Evolutionary conservation across 2,329 filamentous ascomycete genomes (phyloP), one percentile per base, ranked within the genome.

Genomic region (Lasiodiplodia sp.): DNA sequence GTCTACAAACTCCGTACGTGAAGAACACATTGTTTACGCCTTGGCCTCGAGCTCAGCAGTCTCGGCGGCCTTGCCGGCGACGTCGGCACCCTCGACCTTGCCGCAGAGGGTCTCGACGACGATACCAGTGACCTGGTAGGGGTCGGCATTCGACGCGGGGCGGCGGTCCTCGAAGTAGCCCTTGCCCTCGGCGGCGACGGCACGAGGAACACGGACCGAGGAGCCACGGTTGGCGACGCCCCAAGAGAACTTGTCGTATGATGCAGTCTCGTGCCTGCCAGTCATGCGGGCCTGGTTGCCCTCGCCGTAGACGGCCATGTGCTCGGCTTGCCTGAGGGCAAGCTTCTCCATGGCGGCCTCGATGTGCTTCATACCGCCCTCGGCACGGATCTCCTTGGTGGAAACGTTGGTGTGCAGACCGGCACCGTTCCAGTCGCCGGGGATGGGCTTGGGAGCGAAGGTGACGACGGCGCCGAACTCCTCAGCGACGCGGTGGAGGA

Each of bases 381-480:
- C 93, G 67, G 86, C 86, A 77, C 96, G 93, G 88, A 96, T 99
- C 76, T 91, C 89, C 81, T 91, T 88, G 76, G 92, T 95, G 57
- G 93, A 97, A 81, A 97, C 96, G 89, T 98, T 96, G 86, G 86
- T 91, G 88, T 97, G 94, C 63, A 97, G 90, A 82, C 93, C 93
- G 70, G 93, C 93, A 78, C 95, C 96, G 86, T 98, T 98, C 95
- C 96, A 98, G 86, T 96, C 91, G 78, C 95, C 95, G 69, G 90
- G 89, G 73, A 98, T 94, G 73, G 95, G 95, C 89, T 99, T 99
- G 80, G 96, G 96, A 78, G 94, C 89, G 81, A 97, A 91, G 49
- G 95, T 96, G 72, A 98, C 94, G 88, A 94, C 94, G 82, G 91
- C 94, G 77, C 95, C 96, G 78, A 97, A 97, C 78, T 98, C 95